Percentiles rank a stretch among this genome's conserved stretches.
These are phyloP conservation scores for Xylaria sp. DNA, from an alignment of 2,329 filamentous ascomycete species.

Conservation along the genomic window DNA sequence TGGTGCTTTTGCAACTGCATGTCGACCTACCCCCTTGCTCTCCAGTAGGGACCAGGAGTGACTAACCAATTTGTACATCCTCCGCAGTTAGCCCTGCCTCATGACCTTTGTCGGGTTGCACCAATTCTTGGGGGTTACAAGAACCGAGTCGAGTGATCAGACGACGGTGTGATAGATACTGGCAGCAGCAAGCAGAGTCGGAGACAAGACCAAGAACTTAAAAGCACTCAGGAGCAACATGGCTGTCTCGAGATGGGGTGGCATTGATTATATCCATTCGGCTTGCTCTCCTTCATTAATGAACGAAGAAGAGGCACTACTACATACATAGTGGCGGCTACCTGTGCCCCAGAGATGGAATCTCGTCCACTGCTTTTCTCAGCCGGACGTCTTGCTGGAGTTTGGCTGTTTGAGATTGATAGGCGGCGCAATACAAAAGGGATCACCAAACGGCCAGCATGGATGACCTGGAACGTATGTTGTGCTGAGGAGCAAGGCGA, in stretches of 20 bases:
- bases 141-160: conserved; percentile 25
- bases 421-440: conserved; percentile 54
- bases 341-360: background rate
- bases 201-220: conserved; percentile 13
- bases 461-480: conserved; percentile 43
- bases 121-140: conserved; percentile 17
- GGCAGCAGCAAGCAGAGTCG: conserved; percentile 6
- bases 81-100: conserved; percentile 32
- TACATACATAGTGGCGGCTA: conserved; percentile 1
- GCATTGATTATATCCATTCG: conserved; percentile 19
- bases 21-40: conserved; percentile 32
- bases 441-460: conserved; percentile 58
- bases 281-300: conserved; percentile 14
- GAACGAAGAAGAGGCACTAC: conserved; percentile 5
- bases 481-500: conserved; percentile 40
- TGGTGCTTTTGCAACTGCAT: conserved; percentile 44
- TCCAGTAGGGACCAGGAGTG: conserved; percentile 42
- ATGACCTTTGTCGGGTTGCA: conserved; percentile 33
- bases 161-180: conserved; percentile 25
- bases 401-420: conserved; percentile 61
- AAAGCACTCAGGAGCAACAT: too few relatives aligned
- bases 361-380: background rate
- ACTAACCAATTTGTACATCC: conserved; percentile 43
- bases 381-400: conserved; percentile 21
- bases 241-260: conserved; percentile 6